Evolutionary conservation across 2,329 filamentous ascomycete genomes (phyloP).

Genomic region (Pseudogymnoascus sp.): DNA sequence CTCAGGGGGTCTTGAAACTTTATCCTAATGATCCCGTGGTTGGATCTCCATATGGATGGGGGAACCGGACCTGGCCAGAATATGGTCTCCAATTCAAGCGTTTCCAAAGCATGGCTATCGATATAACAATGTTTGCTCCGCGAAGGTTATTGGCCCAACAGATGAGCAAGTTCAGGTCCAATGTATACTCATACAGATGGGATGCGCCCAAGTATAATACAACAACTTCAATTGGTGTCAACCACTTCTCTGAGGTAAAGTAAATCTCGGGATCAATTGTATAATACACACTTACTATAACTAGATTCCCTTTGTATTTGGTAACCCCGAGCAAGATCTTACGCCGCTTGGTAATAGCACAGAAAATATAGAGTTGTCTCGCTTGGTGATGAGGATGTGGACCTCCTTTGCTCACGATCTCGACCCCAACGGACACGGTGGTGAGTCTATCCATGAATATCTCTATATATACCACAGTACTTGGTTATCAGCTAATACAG

Average conservation of each 20-base stretch:
- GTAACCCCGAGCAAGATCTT: background rate
- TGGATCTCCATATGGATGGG: conserved; percentile 8
- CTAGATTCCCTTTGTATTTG: background rate
- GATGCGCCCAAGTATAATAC: conserved; percentile 6
- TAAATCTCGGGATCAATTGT: background rate
- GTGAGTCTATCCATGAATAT: background rate
- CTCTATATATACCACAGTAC: background rate
- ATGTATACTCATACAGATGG: background rate
- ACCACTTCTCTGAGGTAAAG: conserved; percentile 20
- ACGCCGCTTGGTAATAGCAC: background rate
- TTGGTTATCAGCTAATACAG: background rate
- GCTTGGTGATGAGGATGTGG: conserved; percentile 17
- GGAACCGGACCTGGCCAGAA: background rate
- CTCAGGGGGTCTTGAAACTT: conserved; percentile 32
- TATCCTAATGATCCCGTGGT: conserved; percentile 3
- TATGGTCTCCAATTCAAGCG: conserved; percentile 15
- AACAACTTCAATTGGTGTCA: conserved; percentile 10
- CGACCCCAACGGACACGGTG: conserved; percentile 18
- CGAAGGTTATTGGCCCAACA: background rate
- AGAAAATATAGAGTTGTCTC: conserved; percentile 9
- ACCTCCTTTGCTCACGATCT: conserved; percentile 15
- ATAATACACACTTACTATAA: background rate
- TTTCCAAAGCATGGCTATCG: background rate
- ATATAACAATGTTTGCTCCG: background rate
- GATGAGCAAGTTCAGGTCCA: background rate